Base-by-base conservation (phyloP, 208 protist genomes). In the Herpetomonas tarakana region DNA sequence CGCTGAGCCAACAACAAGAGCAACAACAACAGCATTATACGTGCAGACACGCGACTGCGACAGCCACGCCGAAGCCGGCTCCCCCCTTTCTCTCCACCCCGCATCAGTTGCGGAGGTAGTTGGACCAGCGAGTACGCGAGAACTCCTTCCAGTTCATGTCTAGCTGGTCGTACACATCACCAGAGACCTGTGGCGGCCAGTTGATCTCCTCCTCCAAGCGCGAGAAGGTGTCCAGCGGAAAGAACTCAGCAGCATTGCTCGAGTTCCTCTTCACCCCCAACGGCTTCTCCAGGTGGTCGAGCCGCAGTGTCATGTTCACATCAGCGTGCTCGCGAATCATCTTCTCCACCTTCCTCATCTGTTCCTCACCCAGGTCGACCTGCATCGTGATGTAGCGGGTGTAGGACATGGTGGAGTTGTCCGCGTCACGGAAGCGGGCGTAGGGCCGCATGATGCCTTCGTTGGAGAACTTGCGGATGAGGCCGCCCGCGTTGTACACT, bases 81-180 rank as follows among this genome's bases (percentile, higher is more conserved):
- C n/a, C n/a, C n/a, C n/a, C n/a, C n/a, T n/a, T n/a, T n/a, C n/a
- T n/a, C n/a, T n/a, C n/a, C n/a, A n/a, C n/a, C n/a, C n/a, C n/a
- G n/a, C n/a, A n/a, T n/a, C 78, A 93, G 39, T 78, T 92, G 25
- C 89, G 75, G 44, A 96, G 71, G 52, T 78, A 96, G 58, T 86
- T 93, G 0, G 89, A 93, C 89, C 89, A 96, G 21, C 89, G 75
- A 19, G 89, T 96, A 9, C 89, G 86, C 3, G 89, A 91, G 65
- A 96, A 96, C 70, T 96, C 89, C 70, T 96, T 96, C 89, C 89
- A 96, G 67, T 93, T 92, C 86, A 92, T 92, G 25, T 96, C 89
- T 16, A 96, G 66, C 62, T 96, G 89, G 52, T 93, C 82, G 52
- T 92, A 93, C 45, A 93, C 83, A 56, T 96, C 89, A 25, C 78